Evolutionary conservation across 176 grass and related monocot genomes (phyloP).

Genomic region (Musa schizocarpa): DNA sequence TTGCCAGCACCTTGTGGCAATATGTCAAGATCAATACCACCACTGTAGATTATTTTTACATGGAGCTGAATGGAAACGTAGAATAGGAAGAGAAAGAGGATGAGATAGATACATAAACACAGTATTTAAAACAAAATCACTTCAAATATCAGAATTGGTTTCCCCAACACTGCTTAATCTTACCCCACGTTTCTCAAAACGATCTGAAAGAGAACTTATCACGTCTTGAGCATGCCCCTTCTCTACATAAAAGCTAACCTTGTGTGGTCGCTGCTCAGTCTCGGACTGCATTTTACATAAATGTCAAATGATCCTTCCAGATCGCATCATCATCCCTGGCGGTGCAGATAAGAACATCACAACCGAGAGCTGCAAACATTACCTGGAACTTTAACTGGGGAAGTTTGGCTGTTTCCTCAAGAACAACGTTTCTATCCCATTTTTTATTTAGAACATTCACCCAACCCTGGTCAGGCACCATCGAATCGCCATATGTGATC

Average conservation of each 20-base stretch:
- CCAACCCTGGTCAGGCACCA: conserved; percentile 77
- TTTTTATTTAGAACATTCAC: conserved; percentile 49
- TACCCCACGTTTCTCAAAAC: conserved; percentile 48
- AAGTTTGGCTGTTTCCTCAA: conserved; percentile 65
- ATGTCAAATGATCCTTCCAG: background rate
- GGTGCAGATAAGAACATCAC: background rate
- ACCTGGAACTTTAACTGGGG: conserved; percentile 67
- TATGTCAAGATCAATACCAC: conserved; percentile 62
- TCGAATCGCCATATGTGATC: conserved; percentile 75
- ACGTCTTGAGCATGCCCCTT: conserved; percentile 56
- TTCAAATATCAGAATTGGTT: conserved; percentile 1
- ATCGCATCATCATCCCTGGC: background rate
- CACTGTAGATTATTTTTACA: conserved; percentile 92
- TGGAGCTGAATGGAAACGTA: conserved; percentile 36
- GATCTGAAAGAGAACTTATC: conserved; percentile 47
- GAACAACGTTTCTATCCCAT: conserved; percentile 68
- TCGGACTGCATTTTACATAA: conserved; percentile 38
- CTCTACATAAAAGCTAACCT: conserved; percentile 75
- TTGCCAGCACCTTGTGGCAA: conserved; percentile 74
- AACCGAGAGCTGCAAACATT: conserved; percentile 11
- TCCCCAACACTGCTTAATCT: background rate
- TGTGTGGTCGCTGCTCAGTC: conserved; percentile 69
- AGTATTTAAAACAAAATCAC: background rate
- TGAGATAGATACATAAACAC: background rate
- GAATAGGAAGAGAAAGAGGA: conserved; percentile 17